Evolutionary conservation across 345 rosid species (phyloP).

Genomic region (Anastatica hierochuntica): DNA sequence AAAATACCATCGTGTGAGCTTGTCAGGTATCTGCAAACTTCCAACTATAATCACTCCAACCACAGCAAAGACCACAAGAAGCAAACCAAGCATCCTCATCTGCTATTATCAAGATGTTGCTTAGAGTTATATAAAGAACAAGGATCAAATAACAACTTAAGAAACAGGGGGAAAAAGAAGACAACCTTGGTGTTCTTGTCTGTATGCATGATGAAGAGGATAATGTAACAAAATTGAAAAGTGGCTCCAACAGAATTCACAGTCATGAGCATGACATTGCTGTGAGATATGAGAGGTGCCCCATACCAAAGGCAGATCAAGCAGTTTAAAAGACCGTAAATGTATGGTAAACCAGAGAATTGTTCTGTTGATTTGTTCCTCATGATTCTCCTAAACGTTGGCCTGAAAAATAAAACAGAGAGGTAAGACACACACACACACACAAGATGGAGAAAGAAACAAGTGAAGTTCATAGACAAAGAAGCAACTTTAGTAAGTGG

Average conservation of each 20-base stretch:
- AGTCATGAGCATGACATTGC: constrained; percentile 43
- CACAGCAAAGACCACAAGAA: constrained; percentile 36
- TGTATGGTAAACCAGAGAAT: constrained; percentile 79
- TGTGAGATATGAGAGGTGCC: constrained; percentile 47
- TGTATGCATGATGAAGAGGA: constrained; percentile 47
- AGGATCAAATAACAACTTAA: too few species aligned
- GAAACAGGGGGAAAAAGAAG: not conserved
- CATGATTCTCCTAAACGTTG: constrained; percentile 76
- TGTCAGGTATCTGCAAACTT: constrained; percentile 48
- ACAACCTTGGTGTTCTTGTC: constrained; percentile 61
- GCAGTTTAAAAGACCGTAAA: constrained; percentile 76
- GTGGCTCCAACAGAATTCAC: too few species aligned
- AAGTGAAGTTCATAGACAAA: too few species aligned
- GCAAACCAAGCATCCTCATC: constrained; percentile 52
- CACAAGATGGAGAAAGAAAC: too few species aligned
- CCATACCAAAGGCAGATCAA: constrained; percentile 83
- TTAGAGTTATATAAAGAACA: not conserved
- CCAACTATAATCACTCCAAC: constrained; percentile 39
- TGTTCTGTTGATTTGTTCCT: constrained; percentile 66
- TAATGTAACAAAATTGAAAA: too few species aligned
- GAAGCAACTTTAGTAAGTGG: not conserved
- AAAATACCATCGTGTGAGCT: constrained; percentile 30
- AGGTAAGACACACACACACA: not conserved
- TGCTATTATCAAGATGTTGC: constrained; percentile 21
- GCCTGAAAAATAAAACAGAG: constrained; percentile 38